Evolutionary conservation across 1,139 yeast genomes (phyloP), one percentile per base, ranked within the genome.

Genomic region (Pichia sp.): DNA sequence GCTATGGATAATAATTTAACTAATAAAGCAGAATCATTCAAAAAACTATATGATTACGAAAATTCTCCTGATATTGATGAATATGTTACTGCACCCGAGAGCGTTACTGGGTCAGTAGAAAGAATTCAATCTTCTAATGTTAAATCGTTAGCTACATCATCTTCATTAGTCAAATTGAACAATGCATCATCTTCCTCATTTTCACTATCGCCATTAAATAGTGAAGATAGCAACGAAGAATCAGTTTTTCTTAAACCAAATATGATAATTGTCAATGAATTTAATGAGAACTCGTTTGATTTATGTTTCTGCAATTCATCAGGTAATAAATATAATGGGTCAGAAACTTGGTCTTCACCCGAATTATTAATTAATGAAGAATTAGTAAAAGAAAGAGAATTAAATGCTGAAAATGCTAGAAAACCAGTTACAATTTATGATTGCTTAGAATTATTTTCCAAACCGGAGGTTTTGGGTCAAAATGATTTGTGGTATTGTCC

Each of bases 401-500:
- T 28, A 35, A 61, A 71, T 43, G 68, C 65, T 26, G 54, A 53
- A 12, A 65, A 64, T 41, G 66, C 45, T 4, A 72, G 71, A 43
- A 68, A 76, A n/a, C 70, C 70, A 12, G 74, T 87, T 16, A 74
- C 84, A 0, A 69, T 92, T 31, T 75, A 78, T 51, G 94, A 86
- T 54, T 92, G 97, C 59, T 65, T 92, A 40, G 76, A 74, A 34
- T 62, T 80, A 49, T 92, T 92, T 60, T 80, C 95, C 25, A 78
- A 79, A 43, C 83, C 95, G 0, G 98, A 92, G 61, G 78, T 89
- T 3, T 70, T 92, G 38, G 89, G 97, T 11, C 86, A 87, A 43
- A 85, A 87, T 48, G 97, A 92, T 63, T 71, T 89, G 42, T 92
- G 98, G 98, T 89, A 82, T 58, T 92, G 98, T 63, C 95, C 97